These are phyloP conservation scores for Penicillium malachiteum DNA, from an alignment of 495 filamentous ascomycete genomes.

Conservation along the genomic window DNA sequence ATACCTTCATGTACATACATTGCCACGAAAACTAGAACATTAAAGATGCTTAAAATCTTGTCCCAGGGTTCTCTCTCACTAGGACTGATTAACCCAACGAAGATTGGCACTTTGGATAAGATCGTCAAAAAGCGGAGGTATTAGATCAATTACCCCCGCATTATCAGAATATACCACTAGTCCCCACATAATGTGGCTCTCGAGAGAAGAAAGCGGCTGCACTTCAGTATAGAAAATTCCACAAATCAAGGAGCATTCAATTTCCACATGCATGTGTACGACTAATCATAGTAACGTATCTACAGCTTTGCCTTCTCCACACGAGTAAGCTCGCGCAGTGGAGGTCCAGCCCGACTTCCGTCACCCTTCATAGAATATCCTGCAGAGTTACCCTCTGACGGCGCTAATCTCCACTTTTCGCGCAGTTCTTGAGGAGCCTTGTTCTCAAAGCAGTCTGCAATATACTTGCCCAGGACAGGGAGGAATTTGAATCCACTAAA, in stretches of 20 bases:
- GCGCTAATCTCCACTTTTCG: conserved; percentile 58
- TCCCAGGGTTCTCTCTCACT: too few relatives aligned
- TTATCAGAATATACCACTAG: too few relatives aligned
- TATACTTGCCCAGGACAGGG: conserved; percentile 69
- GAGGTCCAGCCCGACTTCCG: conserved; percentile 33
- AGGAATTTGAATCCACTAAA: conserved; percentile 73
- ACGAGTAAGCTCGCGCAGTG: conserved; percentile 22
- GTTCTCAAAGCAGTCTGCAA: conserved; percentile 60
- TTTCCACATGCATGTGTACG: too few relatives aligned
- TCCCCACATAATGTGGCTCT: too few relatives aligned
- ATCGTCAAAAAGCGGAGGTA: not conserved
- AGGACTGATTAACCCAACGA: too few relatives aligned
- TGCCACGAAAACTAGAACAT: too few relatives aligned
- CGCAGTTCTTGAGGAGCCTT: conserved; percentile 48
- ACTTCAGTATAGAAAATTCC: not conserved
- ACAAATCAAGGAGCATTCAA: not conserved
- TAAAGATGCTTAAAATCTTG: too few relatives aligned
- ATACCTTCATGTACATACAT: too few relatives aligned
- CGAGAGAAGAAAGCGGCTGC: too few relatives aligned
- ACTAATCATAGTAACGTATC: not conserved
- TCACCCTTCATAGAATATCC: conserved; percentile 27
- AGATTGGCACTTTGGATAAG: not conserved
- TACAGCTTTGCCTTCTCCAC: conserved; percentile 29
- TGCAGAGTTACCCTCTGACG: conserved; percentile 8
- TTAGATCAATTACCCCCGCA: too few relatives aligned